Evolutionary conservation across 495 filamentous ascomycete species (phyloP), one percentile per base, ranked within the genome.

Genomic region (Xylaria sp.): DNA sequence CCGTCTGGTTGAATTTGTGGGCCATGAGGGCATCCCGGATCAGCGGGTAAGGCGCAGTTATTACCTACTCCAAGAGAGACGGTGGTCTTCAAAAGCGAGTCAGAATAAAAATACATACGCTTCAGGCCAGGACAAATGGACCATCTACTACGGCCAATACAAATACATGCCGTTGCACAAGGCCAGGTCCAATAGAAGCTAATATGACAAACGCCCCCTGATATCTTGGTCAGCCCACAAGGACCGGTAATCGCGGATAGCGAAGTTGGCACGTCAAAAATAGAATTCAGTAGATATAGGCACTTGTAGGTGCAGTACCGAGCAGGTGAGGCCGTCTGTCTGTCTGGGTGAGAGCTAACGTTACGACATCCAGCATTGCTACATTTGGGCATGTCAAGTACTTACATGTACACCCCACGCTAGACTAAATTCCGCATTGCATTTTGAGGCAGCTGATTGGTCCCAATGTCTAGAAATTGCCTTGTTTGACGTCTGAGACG

Each of bases 401-500:
- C n/a, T n/a, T 31, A 35, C 35, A 59, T 43, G 29, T 62, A 50
- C 59, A 55, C 58, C 43, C 68, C 46, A 59, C 37, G 53, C 52
- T 43, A 33, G 40, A 50, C 52, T 43, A 33, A 35, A 29, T 67
- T 55, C 64, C 31, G 33, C 64, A 26, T 35, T 11, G 12, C 64
- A 55, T 72, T 33, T 55, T 12, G 64, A 55, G 19, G n/a, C 21
- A 11, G 57, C 58, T 70, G 68, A 78, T 78, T 78, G 77, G 77
- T 37, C 17, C 46, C 31, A 41, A 26, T 29, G 67, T 70, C 63
- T 14, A 71, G 64, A 66, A 75, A 72, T 77, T 77, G 64, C 75
- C 75, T 77, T 75, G 75, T 77, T 77, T 72, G 75, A 77, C 70
- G 62, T 78, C 53, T 33, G 21, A 15, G 44, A 66, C 63, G 63